Evolutionary conservation across 495 filamentous ascomycete species (phyloP).

Genomic region (Xeromyces bisporus): DNA sequence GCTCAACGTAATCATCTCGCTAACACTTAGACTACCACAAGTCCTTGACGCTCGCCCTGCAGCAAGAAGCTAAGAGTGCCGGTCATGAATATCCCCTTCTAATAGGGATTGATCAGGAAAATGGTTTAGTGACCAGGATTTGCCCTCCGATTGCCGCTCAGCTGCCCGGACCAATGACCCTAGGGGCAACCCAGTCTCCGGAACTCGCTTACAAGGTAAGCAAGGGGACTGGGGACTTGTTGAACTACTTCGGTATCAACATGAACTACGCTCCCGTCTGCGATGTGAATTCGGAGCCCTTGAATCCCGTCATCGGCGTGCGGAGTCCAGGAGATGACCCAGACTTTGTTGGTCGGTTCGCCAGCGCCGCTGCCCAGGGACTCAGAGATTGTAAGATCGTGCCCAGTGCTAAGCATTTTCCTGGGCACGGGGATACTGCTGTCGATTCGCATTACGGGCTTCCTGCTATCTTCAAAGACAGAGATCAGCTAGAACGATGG

Average conservation of each 20-base stretch:
- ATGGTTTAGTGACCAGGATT: slow-evolving; percentile 28
- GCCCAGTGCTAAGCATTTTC: slow-evolving; percentile 28
- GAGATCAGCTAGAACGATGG: slow-evolving; percentile 22
- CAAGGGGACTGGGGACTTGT: slow-evolving; percentile 18
- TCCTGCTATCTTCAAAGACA: slow-evolving; percentile 20
- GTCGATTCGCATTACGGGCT: slow-evolving; percentile 28
- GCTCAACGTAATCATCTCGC: no score
- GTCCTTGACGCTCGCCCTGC: slow-evolving; percentile 21
- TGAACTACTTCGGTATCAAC: slow-evolving; percentile 23
- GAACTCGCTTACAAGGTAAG: slow-evolving; percentile 21
- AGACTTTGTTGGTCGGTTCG: slow-evolving; percentile 21
- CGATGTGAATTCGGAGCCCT: slow-evolving; percentile 27
- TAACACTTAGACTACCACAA: slow-evolving; percentile 5
- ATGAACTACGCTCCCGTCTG: slow-evolving; percentile 31
- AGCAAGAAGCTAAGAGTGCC: slow-evolving; percentile 22
- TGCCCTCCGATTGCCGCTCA: slow-evolving; percentile 27
- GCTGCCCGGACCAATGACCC: slow-evolving; percentile 24
- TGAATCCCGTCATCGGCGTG: slow-evolving; percentile 28
- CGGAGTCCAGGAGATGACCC: slow-evolving; percentile 26
- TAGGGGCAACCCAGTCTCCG: slow-evolving; percentile 24
- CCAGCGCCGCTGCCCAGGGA: slow-evolving; percentile 19
- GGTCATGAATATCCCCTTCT: slow-evolving; percentile 25
- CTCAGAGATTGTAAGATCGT: slow-evolving; percentile 22
- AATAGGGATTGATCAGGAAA: slow-evolving; percentile 30
- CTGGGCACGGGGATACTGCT: slow-evolving; percentile 27